Evolutionary conservation across 208 protist genomes (phyloP).

Genomic region (Sergeia podlipaevii): DNA sequence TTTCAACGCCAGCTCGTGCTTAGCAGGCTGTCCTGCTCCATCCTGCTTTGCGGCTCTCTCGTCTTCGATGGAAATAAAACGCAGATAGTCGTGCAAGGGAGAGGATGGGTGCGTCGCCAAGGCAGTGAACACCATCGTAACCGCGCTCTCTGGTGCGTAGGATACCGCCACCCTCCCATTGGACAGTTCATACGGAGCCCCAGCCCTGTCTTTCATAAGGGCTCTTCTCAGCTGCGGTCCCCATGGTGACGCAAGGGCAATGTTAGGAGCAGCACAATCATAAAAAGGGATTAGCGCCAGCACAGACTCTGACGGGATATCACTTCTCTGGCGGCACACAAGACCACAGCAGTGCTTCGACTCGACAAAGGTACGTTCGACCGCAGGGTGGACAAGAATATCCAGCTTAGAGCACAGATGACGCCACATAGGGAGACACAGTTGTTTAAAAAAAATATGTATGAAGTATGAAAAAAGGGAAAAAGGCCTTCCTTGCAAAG

Average conservation of each 20-base stretch:
- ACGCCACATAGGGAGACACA: slow-evolving; percentile 30
- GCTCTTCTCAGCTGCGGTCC: slow-evolving; percentile 22
- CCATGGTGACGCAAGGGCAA: slow-evolving; percentile 53
- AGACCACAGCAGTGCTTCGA: slow-evolving; percentile 42
- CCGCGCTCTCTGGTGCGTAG: slow-evolving; percentile 44
- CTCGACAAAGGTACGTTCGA: slow-evolving; percentile 20
- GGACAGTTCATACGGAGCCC: slow-evolving; percentile 23
- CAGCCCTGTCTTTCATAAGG: too few species aligned
- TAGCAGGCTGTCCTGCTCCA: too few species aligned
- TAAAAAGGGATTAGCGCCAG: slow-evolving; percentile 47
- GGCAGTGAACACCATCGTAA: slow-evolving; percentile 58
- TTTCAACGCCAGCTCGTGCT: too few species aligned
- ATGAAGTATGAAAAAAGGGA: not conserved
- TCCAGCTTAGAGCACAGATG: slow-evolving; percentile 27
- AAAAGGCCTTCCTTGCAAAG: not conserved
- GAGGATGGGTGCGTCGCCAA: slow-evolving; percentile 30
- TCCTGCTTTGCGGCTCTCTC: slow-evolving; percentile 1
- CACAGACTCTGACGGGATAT: slow-evolving; percentile 30
- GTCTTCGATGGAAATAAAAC: slow-evolving; percentile 28
- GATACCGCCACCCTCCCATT: slow-evolving; percentile 31
- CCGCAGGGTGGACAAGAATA: slow-evolving; percentile 23
- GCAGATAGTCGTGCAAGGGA: slow-evolving; percentile 40
- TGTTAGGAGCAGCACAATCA: slow-evolving; percentile 40
- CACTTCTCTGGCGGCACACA: slow-evolving; percentile 23
- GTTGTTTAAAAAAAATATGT: not conserved